Base-by-base conservation (phyloP, 129 eudicot genomes). In the Chrysanthemum seticuspe region DNA sequence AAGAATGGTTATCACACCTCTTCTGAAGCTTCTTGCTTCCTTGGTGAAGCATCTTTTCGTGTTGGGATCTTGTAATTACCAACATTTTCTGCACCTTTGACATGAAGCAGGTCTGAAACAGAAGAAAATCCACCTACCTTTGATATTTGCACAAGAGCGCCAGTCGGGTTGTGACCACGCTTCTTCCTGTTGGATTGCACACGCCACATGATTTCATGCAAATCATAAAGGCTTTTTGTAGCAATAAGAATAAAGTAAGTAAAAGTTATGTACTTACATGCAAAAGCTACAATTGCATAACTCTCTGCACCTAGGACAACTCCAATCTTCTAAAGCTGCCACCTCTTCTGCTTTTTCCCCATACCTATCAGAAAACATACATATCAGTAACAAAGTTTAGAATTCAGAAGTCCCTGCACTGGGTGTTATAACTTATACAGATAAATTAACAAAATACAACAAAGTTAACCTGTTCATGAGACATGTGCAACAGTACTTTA, bases 271-370 rank as follows among this genome's bases (percentile, higher is more conserved):
- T 54, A 76, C 78, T 70, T 68, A 91, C 96, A 81, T 88, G 87
- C 97, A 91, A 23, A 63, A 13, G 68, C 97, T 91, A 76, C 96
- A 91, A 63, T 91, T 91, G 83, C 97, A 91, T 13, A 84, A 82
- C 52, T 75, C 96, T 72, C 90, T 82, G 76, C 97, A 91, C 83
- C 59, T 88, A 40, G 97, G 97, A 81, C 97, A 91, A 13, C 62
- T 80, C 97, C 97, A 91, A 23, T 86, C 86, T 21, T 23, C 87
- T 48, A 56, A 62, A 5, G 10, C 78, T 49, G 68, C 71, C 79
- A 88, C 86, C 64, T 80, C 96, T 73, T 84, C 90, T n/a, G 83
- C 92, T 74, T 84, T 84, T 87, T 91, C 92, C 19, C 96, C 97
- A 75, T 91, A 91, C 74, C 97, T 45, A 75, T 73, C 44, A 25